phyloP scores from a whole-genome alignment of 352 stramenopile genomes.

The Pythium insidiosum region DNA sequence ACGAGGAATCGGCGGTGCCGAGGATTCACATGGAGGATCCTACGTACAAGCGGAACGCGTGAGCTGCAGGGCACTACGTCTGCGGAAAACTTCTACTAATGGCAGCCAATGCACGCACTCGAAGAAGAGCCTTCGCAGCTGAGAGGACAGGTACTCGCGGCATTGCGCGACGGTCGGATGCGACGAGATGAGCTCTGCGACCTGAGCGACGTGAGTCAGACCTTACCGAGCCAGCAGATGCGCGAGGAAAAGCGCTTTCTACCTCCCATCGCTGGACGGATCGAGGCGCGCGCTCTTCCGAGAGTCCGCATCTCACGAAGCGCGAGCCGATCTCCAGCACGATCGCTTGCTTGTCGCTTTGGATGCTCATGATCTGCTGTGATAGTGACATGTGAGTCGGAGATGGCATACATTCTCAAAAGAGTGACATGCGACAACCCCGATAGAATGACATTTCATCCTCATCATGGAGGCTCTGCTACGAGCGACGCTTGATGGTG shows the following conservation, averaged over 20 bases:
- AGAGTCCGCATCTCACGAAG: constrained; percentile 63
- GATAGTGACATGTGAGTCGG: neutral
- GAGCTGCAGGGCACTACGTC: too few species aligned
- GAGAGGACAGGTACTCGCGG: constrained; percentile 36
- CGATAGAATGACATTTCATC: too few species aligned
- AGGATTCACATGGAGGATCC: constrained; percentile 63
- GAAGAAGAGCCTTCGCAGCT: constrained; percentile 61
- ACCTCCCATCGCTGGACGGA: constrained; percentile 66
- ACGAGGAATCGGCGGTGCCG: constrained; percentile 66
- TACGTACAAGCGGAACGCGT: too few species aligned
- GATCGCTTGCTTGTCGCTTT: constrained; percentile 35
- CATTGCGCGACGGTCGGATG: constrained; percentile 26
- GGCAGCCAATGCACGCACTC: constrained; percentile 40
- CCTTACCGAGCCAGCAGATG: neutral
- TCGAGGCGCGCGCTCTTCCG: constrained; percentile 65
- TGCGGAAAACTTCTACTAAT: too few species aligned
- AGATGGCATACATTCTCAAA: neutral
- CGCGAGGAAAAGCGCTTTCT: too few species aligned
- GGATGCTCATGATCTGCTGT: constrained; percentile 12
- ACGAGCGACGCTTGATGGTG: too few species aligned
- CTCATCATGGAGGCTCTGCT: too few species aligned
- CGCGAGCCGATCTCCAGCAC: constrained; percentile 71
- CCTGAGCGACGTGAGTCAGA: constrained; percentile 13
- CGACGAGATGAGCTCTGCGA: constrained; percentile 42
- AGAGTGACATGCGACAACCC: too few species aligned